Evolutionary conservation across 345 rosid species (phyloP).

Genomic region (Odontarrhena argentea): DNA sequence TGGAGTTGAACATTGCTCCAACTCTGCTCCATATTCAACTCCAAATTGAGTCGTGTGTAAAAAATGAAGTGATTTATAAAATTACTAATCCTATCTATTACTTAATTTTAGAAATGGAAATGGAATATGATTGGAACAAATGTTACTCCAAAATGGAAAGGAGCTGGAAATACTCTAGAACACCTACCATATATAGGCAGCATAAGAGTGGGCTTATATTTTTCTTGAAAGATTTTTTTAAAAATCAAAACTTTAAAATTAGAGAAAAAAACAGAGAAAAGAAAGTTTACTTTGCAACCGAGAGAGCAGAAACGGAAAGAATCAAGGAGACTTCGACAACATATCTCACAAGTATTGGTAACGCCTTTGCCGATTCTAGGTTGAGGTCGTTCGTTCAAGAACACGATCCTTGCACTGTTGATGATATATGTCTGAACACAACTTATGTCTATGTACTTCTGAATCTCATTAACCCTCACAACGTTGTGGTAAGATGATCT

Average conservation of each 20-base stretch:
- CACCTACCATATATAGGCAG: no score
- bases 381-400: slow-evolving; percentile 86
- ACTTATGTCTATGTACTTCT: slow-evolving; percentile 78
- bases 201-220: no score
- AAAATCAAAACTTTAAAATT: background rate
- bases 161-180: no score
- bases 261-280: background rate
- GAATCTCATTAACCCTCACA: slow-evolving; percentile 86
- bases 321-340: slow-evolving; percentile 87
- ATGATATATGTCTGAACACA: slow-evolving; percentile 88
- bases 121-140: no score
- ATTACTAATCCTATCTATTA: no score
- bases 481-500: slow-evolving; percentile 96
- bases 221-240: no score
- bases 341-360: slow-evolving; percentile 85
- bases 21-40: no score
- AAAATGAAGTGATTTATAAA: no score
- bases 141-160: no score
- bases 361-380: slow-evolving; percentile 94
- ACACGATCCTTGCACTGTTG: slow-evolving; percentile 90
- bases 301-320: slow-evolving; percentile 93
- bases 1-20: no score
- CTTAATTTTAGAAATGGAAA: no score
- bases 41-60: no score
- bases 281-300: slow-evolving; percentile 64